These are phyloP conservation scores for Ustilago cynodontis DNA, from an alignment of 1,284 basidiomycete species.

Conservation along the genomic window DNA sequence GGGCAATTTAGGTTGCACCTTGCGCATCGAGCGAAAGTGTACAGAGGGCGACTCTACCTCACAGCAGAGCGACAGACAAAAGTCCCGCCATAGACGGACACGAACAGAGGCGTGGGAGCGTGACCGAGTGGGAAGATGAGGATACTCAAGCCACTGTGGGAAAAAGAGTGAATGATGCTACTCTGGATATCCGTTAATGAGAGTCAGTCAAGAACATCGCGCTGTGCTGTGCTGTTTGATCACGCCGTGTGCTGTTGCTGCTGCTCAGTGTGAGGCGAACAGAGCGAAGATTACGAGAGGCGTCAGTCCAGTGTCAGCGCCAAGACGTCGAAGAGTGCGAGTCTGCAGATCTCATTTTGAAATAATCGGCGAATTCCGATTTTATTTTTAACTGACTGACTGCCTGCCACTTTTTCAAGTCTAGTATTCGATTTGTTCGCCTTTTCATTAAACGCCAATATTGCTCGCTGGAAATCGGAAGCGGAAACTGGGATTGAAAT, in stretches of 20 bases:
- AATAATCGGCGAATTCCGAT: not conserved
- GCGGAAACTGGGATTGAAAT: no score
- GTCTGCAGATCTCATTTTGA: not conserved
- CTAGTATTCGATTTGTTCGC: not conserved
- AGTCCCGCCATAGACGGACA: no score
- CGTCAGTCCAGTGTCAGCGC: not conserved
- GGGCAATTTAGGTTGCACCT: not conserved
- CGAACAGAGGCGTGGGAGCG: not conserved
- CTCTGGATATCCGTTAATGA: no score
- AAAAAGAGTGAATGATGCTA: not conserved
- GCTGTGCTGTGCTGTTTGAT: not conserved
- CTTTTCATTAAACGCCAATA: not conserved
- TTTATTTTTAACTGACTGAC: no score
- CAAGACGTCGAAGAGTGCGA: not conserved
- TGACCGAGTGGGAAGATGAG: not conserved
- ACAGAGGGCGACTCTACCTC: not conserved
- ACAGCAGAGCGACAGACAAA: not conserved
- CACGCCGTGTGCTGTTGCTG: not conserved
- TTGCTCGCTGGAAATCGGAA: not conserved
- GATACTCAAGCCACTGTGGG: not conserved
- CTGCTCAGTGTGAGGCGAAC: not conserved
- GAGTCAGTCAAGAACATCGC: not conserved
- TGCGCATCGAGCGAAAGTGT: not conserved
- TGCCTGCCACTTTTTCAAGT: no score
- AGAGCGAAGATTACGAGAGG: not conserved